phyloP scores from a whole-genome alignment of 139 green algal genomes.

The Pleodorina starrii region DNA sequence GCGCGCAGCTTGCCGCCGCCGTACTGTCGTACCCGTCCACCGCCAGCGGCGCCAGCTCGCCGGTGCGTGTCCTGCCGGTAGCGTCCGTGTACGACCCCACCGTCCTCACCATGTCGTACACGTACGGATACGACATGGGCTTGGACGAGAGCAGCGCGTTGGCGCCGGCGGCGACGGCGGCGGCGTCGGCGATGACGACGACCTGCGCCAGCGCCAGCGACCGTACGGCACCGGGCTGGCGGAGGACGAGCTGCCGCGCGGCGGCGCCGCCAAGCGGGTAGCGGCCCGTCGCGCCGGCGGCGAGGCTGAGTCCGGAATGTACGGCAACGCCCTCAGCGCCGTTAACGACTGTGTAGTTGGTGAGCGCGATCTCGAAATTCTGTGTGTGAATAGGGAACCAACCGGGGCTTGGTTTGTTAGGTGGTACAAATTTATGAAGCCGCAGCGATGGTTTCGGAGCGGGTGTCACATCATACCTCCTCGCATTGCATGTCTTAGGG shows the following conservation, averaged over 20 bases:
- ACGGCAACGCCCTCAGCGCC: slow-evolving; percentile 5
- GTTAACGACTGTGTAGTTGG: neutral
- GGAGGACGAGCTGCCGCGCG: slow-evolving; percentile 12
- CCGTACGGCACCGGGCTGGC: neutral
- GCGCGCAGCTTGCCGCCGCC: neutral
- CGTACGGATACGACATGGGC: neutral
- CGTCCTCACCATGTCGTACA: neutral
- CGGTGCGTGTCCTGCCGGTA: neutral
- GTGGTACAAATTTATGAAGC: no score
- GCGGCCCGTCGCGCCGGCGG: neutral
- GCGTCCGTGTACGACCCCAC: neutral
- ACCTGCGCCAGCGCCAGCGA: slow-evolving; percentile 32
- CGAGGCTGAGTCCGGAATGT: neutral
- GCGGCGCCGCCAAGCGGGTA: neutral
- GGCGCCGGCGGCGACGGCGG: neutral
- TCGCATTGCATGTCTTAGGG: no score
- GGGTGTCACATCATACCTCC: no score
- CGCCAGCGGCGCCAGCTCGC: slow-evolving; percentile 21
- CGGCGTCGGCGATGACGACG: neutral
- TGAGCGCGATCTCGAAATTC: neutral
- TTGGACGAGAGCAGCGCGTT: neutral
- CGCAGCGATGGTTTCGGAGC: no score
- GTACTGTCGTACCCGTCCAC: neutral
- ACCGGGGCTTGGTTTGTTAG: no score
- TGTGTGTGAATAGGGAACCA: no score